A percentile compares a stretch with the other conserved stretches of the same genome.
Conservation (phyloP, 495 filamentous ascomycete genomes). For the Penicillium alfredii region DNA sequence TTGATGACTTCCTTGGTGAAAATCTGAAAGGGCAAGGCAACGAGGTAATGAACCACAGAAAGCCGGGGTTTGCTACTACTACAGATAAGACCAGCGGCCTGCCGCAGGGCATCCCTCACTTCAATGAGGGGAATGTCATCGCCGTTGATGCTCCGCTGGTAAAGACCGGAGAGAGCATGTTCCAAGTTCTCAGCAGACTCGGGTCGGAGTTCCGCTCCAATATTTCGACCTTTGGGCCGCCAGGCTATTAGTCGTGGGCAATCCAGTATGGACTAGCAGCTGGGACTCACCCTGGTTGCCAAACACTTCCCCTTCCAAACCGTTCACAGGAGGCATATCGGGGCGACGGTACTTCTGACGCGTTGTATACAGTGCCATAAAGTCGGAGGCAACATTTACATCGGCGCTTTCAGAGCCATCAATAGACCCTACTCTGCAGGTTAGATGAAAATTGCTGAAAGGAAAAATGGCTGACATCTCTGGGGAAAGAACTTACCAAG, state of each 20-base stretch:
- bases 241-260: too few relatives aligned
- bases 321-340: conserved; percentile 46
- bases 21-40: conserved; percentile 81
- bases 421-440: conserved; percentile 58
- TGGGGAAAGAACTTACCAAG: conserved; percentile 51
- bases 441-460: too few relatives aligned
- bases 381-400: conserved; percentile 88
- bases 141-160: conserved; percentile 58
- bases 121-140: conserved; percentile 65
- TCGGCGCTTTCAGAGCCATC: conserved; percentile 62
- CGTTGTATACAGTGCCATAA: conserved; percentile 94
- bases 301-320: conserved; percentile 6
- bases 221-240: too few relatives aligned
- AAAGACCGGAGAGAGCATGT: conserved; percentile 46
- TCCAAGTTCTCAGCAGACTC: conserved; percentile 26
- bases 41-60: conserved; percentile 74
- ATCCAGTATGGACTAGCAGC: too few relatives aligned
- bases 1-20: conserved; percentile 96
- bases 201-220: conserved; percentile 4
- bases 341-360: conserved; percentile 87
- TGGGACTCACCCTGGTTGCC: too few relatives aligned
- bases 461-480: too few relatives aligned
- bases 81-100: conserved; percentile 81
- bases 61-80: conserved; percentile 63
- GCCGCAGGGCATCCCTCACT: conserved; percentile 70